phyloP scores from a whole-genome alignment of 257 asterid species.

The Capsicum pubescens region DNA sequence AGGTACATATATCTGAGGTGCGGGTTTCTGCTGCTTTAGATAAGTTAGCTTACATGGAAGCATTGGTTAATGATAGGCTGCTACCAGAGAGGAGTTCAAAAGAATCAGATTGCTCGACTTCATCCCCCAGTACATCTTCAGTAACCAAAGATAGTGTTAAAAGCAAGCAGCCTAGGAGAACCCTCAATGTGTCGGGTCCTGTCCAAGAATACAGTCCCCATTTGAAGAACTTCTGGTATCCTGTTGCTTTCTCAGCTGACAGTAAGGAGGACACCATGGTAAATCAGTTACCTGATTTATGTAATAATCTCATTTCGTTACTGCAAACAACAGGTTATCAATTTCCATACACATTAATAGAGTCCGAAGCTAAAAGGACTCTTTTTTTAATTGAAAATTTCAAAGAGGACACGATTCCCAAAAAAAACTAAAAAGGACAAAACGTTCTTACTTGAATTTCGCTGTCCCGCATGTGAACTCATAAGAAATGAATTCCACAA shows the following conservation, averaged over 20 bases:
- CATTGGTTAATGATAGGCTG: conserved; percentile 74
- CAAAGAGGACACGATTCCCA: no score
- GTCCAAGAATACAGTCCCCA: conserved; percentile 65
- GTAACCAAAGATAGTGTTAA: conserved; percentile 41
- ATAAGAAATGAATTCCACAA: no score
- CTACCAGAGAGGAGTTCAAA: conserved; percentile 61
- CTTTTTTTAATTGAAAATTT: no score
- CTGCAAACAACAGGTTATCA: not conserved
- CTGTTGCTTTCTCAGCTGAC: conserved; percentile 86
- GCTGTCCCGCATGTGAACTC: no score
- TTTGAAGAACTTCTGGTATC: conserved; percentile 94
- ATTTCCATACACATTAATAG: not conserved
- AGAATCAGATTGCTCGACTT: conserved; percentile 41
- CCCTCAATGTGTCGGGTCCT: conserved; percentile 85
- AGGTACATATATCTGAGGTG: conserved; percentile 95
- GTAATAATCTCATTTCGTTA: not conserved
- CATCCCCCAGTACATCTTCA: conserved; percentile 62
- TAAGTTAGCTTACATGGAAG: conserved; percentile 91
- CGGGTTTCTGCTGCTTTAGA: conserved; percentile 88
- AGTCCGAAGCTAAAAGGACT: no score
- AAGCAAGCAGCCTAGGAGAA: conserved; percentile 48
- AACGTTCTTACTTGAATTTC: no score
- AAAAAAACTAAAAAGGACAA: no score
- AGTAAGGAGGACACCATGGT: conserved; percentile 93
- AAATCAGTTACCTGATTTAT: conserved; percentile 32